phyloP scores from a whole-genome alignment of 1,284 basidiomycete species.

The Xerocomus amazonicus region DNA sequence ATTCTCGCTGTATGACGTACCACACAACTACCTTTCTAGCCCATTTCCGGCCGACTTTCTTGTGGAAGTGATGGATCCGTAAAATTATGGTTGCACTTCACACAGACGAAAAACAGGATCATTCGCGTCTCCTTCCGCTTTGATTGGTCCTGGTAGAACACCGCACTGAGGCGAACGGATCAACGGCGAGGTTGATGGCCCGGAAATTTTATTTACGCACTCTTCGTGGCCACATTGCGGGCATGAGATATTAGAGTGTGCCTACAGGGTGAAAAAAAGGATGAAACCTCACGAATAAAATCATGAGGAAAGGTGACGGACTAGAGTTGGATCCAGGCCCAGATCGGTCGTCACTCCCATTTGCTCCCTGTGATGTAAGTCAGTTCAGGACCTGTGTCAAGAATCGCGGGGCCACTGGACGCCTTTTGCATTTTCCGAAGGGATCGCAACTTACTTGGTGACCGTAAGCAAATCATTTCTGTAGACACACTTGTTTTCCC shows the following conservation, averaged over 20 bases:
- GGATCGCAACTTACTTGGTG: slow-evolving; percentile 67
- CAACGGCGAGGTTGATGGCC: slow-evolving; percentile 5
- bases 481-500: slow-evolving; percentile 88
- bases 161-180: slow-evolving; percentile 54
- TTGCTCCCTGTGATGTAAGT: slow-evolving; percentile 66
- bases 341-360: slow-evolving; percentile 89
- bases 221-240: slow-evolving; percentile 70
- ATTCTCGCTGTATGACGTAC: not conserved
- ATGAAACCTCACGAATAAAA: not conserved
- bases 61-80: slow-evolving; percentile 59
- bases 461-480: slow-evolving; percentile 92
- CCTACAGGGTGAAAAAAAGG: slow-evolving; percentile 38
- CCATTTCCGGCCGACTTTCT: slow-evolving; percentile 29
- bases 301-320: slow-evolving; percentile 33
- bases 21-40: slow-evolving; percentile 12
- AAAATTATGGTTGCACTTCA: slow-evolving; percentile 79
- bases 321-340: slow-evolving; percentile 88
- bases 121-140: slow-evolving; percentile 89
- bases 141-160: slow-evolving; percentile 93
- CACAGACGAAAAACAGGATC: slow-evolving; percentile 92
- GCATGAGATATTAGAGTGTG: slow-evolving; percentile 70
- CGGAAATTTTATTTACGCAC: slow-evolving; percentile 41
- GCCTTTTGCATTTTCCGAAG: not conserved
- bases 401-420: slow-evolving; percentile 12
- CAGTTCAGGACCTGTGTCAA: slow-evolving; percentile 1